phyloP scores from a whole-genome alignment of 2,329 filamentous ascomycete species.

The Pseudonectria foliicola region DNA sequence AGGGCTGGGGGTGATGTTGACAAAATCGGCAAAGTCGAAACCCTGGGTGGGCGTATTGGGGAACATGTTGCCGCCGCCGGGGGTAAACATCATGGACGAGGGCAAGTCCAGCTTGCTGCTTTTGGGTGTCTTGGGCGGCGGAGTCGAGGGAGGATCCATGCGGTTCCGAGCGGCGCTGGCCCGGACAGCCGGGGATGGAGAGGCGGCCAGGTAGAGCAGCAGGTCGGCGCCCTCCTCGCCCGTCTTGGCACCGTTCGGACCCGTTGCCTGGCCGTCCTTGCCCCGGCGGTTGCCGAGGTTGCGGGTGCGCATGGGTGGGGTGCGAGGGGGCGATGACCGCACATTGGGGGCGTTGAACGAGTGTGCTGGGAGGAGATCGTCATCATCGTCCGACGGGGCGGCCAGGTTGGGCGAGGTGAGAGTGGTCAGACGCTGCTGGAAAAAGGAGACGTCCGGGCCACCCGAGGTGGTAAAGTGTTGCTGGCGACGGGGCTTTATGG shows the following conservation, averaged over 20 bases:
- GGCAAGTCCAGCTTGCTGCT: constrained; percentile 61
- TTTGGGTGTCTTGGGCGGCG: constrained; percentile 63
- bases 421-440: constrained; percentile 61
- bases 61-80: constrained; percentile 61
- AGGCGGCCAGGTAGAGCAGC: constrained; percentile 79
- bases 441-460: constrained; percentile 71
- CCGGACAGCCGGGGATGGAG: constrained; percentile 73
- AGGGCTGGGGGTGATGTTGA: constrained; percentile 94
- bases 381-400: constrained; percentile 69
- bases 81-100: constrained; percentile 86
- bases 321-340: constrained; percentile 76
- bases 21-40: constrained; percentile 94
- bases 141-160: constrained; percentile 69
- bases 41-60: constrained; percentile 72
- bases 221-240: constrained; percentile 77
- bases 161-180: constrained; percentile 30
- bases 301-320: constrained; percentile 62
- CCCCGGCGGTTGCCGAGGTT: constrained; percentile 38
- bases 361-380: constrained; percentile 69
- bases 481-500: constrained; percentile 69
- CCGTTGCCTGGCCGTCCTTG: constrained; percentile 38
- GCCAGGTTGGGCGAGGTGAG: constrained; percentile 54
- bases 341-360: constrained; percentile 61
- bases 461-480: constrained; percentile 66
- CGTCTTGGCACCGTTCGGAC: constrained; percentile 44